These are phyloP conservation scores for Cordia subcordata DNA, from an alignment of 257 asterid genomes.

Conservation along the genomic window DNA sequence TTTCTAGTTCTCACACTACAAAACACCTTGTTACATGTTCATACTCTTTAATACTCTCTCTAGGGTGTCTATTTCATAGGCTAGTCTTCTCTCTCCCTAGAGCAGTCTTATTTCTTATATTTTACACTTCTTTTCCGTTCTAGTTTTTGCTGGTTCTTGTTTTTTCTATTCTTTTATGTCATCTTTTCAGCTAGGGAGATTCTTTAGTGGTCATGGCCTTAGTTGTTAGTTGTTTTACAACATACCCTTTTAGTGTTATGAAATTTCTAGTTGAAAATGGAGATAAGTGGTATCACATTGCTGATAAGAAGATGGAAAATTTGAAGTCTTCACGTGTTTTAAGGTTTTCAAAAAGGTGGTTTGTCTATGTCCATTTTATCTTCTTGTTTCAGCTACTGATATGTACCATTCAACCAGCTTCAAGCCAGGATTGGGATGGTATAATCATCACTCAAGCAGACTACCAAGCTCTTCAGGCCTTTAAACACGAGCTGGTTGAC, in stretches of 20 bases:
- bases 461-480: conserved; percentile 73
- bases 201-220: conserved; percentile 23
- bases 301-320: conserved; percentile 27
- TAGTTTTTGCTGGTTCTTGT: too few species aligned
- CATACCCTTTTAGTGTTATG: conserved; percentile 13
- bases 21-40: neutral
- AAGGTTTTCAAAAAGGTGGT: conserved; percentile 8
- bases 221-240: neutral
- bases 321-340: conserved; percentile 11
- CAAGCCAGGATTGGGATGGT: conserved; percentile 70
- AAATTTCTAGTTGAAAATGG: conserved; percentile 6
- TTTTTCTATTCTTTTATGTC: neutral
- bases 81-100: too few species aligned
- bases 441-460: conserved; percentile 71
- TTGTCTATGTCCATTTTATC: conserved; percentile 14
- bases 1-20: neutral
- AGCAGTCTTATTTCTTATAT: too few species aligned
- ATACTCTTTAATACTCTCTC: neutral
- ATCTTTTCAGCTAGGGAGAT: neutral
- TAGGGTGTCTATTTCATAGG: neutral
- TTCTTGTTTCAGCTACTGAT: conserved; percentile 22
- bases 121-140: neutral
- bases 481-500: conserved; percentile 68
- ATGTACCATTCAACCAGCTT: conserved; percentile 24
- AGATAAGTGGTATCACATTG: conserved; percentile 9